Evolutionary conservation across 805 yeast genomes (phyloP).

Genomic region (Candida qinlingensis): DNA sequence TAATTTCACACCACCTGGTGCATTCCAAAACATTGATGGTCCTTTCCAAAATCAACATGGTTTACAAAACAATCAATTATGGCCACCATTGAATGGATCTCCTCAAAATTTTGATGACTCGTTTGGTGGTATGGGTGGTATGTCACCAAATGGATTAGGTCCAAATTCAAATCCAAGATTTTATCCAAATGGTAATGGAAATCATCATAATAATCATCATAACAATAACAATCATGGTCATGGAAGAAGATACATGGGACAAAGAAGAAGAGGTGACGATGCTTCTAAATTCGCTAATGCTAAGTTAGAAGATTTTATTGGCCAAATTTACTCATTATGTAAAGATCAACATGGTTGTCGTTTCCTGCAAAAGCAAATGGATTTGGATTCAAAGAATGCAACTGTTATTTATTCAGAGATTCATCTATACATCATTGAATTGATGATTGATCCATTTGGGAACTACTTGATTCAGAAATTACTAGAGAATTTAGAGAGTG

Average conservation of each 20-base stretch:
- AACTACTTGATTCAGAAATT: slow-evolving; percentile 90
- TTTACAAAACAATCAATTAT: slow-evolving; percentile 19
- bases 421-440: slow-evolving; percentile 67
- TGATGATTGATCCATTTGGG: slow-evolving; percentile 97
- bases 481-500: slow-evolving; percentile 65
- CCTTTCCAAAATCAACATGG: slow-evolving; percentile 11
- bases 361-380: slow-evolving; percentile 82
- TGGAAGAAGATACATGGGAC: slow-evolving; percentile 18
- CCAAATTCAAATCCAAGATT: slow-evolving; percentile 13
- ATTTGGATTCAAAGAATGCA: slow-evolving; percentile 56
- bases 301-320: slow-evolving; percentile 59
- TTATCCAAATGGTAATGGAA: slow-evolving; percentile 12
- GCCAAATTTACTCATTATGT: slow-evolving; percentile 75
- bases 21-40: slow-evolving; percentile 1
- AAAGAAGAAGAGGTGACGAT: slow-evolving; percentile 44
- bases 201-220: slow-evolving; percentile 10
- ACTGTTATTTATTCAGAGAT: slow-evolving; percentile 79
- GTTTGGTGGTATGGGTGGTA: slow-evolving; percentile 7
- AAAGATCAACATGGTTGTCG: slow-evolving; percentile 97
- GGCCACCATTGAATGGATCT: slow-evolving; percentile 22
- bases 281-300: slow-evolving; percentile 67
- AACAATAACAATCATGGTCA: slow-evolving; percentile 10
- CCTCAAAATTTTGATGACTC: slow-evolving; percentile 15
- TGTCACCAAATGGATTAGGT: slow-evolving; percentile 10
- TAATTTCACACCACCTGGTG: slow-evolving; percentile 10